phyloP scores from a whole-genome alignment of 495 filamentous ascomycete species.

The Penicillium salamii region DNA sequence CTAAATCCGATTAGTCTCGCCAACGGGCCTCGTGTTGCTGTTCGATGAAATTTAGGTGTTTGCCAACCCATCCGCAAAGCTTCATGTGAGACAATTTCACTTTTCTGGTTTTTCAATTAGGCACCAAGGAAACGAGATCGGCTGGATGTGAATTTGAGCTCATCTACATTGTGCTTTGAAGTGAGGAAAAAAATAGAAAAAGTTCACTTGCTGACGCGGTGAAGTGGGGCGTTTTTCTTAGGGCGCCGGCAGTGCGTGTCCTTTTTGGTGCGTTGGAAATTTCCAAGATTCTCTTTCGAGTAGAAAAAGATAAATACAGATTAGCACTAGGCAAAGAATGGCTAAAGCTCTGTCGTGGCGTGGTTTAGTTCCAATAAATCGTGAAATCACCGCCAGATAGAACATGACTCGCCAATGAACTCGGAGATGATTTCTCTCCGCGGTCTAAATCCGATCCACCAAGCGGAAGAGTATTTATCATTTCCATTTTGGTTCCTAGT shows the following conservation, averaged over 20 bases:
- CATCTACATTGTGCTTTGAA: too few species aligned
- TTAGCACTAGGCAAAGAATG: not conserved
- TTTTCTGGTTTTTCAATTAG: not conserved
- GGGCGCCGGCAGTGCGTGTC: conserved; percentile 15
- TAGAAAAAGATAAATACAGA: conserved; percentile 5
- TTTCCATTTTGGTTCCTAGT: not conserved
- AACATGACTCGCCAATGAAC: not conserved
- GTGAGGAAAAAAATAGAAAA: not conserved
- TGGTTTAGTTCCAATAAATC: not conserved
- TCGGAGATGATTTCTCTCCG: conserved; percentile 7
- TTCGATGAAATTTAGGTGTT: not conserved
- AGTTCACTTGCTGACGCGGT: conserved; percentile 19
- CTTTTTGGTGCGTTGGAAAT: conserved; percentile 1
- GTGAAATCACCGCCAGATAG: not conserved
- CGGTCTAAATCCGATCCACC: not conserved
- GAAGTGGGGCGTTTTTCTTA: conserved; percentile 17
- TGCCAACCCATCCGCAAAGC: not conserved
- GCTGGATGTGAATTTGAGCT: too few species aligned
- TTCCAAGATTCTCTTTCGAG: too few species aligned
- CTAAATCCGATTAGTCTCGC: conserved; percentile 14
- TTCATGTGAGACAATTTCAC: conserved; percentile 2
- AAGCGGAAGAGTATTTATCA: not conserved
- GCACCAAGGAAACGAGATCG: not conserved
- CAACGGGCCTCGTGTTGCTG: not conserved
- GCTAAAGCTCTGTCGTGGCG: not conserved